Evolutionary conservation across 352 stramenopile species (phyloP).

Genomic region (Phytophthora litchii): DNA sequence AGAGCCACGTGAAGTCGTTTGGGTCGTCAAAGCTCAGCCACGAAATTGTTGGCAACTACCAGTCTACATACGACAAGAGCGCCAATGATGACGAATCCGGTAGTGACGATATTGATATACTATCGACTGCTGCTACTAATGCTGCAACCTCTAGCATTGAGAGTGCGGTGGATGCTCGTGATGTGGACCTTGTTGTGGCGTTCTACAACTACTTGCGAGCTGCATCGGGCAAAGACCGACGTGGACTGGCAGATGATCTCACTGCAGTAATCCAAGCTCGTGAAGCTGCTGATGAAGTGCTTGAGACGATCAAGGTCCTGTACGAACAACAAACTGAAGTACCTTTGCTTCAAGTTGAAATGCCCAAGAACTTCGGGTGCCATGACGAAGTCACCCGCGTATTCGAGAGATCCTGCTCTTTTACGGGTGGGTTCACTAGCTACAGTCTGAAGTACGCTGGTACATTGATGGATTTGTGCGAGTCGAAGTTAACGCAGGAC

Average conservation of each 20-base stretch:
- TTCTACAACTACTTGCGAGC: slow-evolving; percentile 85
- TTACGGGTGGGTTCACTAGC: slow-evolving; percentile 54
- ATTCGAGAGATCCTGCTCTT: slow-evolving; percentile 39
- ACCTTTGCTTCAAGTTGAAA: slow-evolving; percentile 37
- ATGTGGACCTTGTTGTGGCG: slow-evolving; percentile 74
- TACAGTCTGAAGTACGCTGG: slow-evolving; percentile 77
- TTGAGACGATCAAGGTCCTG: slow-evolving; percentile 49
- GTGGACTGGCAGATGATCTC: slow-evolving; percentile 46
- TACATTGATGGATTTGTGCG: slow-evolving; percentile 53
- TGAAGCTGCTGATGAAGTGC: slow-evolving; percentile 61
- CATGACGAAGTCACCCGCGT: slow-evolving; percentile 36
- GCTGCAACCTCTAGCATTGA: slow-evolving; percentile 14
- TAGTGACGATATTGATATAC: slow-evolving; percentile 6
- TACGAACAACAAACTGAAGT: slow-evolving; percentile 34
- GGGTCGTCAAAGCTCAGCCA: slow-evolving; percentile 58
- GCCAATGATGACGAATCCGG: slow-evolving; percentile 29
- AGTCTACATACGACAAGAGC: slow-evolving; percentile 74
- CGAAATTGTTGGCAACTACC: slow-evolving; percentile 86
- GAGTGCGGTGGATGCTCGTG: slow-evolving; percentile 59
- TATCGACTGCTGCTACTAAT: not conserved
- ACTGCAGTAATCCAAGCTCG: slow-evolving; percentile 47
- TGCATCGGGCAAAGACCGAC: slow-evolving; percentile 37
- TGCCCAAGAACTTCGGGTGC: slow-evolving; percentile 38
- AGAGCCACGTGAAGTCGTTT: slow-evolving; percentile 87
- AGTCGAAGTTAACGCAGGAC: slow-evolving; percentile 26